These are phyloP conservation scores for Puccinia polysora DNA, from an alignment of 1,284 basidiomycete genomes.

Conservation along the genomic window DNA sequence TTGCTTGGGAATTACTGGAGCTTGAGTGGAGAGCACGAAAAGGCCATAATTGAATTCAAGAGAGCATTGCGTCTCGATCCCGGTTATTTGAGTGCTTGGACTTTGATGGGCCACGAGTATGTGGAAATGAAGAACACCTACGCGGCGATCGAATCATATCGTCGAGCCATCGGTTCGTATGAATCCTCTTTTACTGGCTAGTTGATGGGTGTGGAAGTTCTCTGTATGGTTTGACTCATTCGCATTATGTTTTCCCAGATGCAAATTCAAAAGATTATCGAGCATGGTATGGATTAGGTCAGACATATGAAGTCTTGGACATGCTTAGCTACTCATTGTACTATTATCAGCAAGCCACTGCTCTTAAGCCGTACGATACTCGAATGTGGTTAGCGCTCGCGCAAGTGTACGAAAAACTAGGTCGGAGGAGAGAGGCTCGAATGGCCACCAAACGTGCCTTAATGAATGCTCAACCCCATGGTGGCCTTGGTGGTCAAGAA, in stretches of 20 bases:
- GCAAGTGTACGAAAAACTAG: conserved; percentile 85
- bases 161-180: conserved; percentile 79
- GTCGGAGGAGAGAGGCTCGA: conserved; percentile 53
- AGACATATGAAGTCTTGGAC: conserved; percentile 91
- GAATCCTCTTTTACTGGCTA: no score
- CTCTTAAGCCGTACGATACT: conserved; percentile 91
- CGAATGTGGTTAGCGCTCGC: conserved; percentile 94
- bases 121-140: conserved; percentile 98
- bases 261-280: conserved; percentile 94
- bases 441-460: conserved; percentile 40
- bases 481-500: conserved; percentile 32
- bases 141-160: conserved; percentile 95
- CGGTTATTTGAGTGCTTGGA: conserved; percentile 94
- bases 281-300: conserved; percentile 97
- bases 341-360: conserved; percentile 94
- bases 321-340: conserved; percentile 94
- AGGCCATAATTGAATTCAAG: conserved; percentile 90
- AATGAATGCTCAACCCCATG: conserved; percentile 42
- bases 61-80: conserved; percentile 88
- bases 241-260: no score
- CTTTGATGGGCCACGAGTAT: conserved; percentile 98
- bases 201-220: neutral
- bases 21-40: conserved; percentile 83
- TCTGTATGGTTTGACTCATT: conserved; percentile 26
- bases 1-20: conserved; percentile 94